Conservation (phyloP, 345 rosid species). For the Arabis alpina region DNA sequence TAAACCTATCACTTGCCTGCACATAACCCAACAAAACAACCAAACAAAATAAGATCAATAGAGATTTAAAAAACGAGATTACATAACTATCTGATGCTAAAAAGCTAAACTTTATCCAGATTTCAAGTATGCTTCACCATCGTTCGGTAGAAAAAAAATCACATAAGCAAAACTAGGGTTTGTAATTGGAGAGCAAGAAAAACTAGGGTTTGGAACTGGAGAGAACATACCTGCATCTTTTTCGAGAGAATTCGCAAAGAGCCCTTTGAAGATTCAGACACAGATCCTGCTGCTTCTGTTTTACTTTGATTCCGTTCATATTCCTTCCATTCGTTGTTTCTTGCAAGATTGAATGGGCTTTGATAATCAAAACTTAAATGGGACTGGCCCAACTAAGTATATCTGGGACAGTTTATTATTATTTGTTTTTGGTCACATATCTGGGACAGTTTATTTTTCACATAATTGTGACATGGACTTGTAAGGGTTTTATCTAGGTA, state of each 20-base stretch:
- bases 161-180: background rate
- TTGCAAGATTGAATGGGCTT: background rate
- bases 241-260: no score
- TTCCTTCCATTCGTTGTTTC: background rate
- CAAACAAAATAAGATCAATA: background rate
- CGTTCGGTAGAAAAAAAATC: background rate
- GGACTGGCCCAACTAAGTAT: background rate
- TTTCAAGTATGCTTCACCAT: background rate
- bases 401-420: no score
- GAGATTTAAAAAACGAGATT: background rate
- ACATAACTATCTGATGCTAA: background rate
- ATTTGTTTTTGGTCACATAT: no score
- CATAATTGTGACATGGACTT: no score
- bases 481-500: no score
- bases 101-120: background rate
- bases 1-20: slow-evolving; percentile 99
- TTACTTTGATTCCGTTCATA: no score
- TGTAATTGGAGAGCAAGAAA: background rate
- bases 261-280: no score
- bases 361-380: background rate
- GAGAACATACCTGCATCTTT: background rate
- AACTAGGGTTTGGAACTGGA: background rate
- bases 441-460: no score
- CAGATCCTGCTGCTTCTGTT: no score
- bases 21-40: background rate